Evolutionary conservation across 2,329 filamentous ascomycete species (phyloP).

Genomic region (Pleomassaria siparia): DNA sequence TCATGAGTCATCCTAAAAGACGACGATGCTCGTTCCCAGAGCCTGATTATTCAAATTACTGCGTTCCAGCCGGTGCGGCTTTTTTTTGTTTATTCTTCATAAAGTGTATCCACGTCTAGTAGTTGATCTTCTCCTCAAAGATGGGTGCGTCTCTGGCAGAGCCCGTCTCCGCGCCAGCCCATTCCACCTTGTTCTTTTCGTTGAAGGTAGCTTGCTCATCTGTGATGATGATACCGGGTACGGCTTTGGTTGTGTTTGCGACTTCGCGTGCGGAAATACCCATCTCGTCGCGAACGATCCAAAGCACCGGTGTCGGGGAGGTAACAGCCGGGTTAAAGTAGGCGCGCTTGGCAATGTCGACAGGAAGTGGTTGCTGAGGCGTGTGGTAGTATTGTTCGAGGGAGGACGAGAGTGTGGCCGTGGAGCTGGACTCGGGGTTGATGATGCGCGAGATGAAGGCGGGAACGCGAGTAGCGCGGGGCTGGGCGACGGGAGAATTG

Average conservation of each 20-base stretch:
- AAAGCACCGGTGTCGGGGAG: conserved; percentile 46
- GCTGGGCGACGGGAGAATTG: conserved; percentile 11
- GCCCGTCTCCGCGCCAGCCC: conserved; percentile 43
- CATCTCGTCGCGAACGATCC: conserved; percentile 49
- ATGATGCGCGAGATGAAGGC: conserved; percentile 34
- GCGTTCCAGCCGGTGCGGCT: background rate
- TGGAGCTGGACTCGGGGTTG: conserved; percentile 37
- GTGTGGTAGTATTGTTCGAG: conserved; percentile 38
- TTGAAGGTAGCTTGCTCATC: conserved; percentile 50
- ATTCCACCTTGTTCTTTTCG: conserved; percentile 48
- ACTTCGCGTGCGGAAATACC: conserved; percentile 49
- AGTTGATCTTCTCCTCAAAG: conserved; percentile 42
- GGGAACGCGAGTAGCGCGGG: conserved; percentile 31
- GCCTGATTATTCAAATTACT: background rate
- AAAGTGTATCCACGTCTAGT: conserved; percentile 21
- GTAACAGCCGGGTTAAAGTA: conserved; percentile 50
- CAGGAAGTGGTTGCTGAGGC: conserved; percentile 32
- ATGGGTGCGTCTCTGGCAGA: conserved; percentile 47
- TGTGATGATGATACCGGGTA: conserved; percentile 43
- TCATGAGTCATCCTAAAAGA: conserved; percentile 1
- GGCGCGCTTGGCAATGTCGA: conserved; percentile 43
- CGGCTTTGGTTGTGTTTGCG: conserved; percentile 41
- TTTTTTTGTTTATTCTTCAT: background rate
- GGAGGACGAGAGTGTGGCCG: conserved; percentile 27
- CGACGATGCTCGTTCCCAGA: background rate